Conservation (phyloP, 257 asterid genomes). For the Salvia rosmarinus region DNA sequence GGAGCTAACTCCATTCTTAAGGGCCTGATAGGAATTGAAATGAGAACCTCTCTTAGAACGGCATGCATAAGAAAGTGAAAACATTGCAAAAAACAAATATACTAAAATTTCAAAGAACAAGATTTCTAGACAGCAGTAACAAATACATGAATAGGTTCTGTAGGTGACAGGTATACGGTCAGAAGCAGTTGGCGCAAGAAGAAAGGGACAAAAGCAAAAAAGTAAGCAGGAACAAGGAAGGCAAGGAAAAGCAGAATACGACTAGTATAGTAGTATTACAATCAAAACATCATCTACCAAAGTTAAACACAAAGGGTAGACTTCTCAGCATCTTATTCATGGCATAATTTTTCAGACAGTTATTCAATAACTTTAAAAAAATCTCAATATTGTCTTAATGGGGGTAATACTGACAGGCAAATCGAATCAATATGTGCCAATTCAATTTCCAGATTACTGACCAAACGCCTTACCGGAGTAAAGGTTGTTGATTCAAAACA, state of each 20-base stretch:
- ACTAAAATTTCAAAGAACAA: neutral
- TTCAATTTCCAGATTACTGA: constrained; percentile 28
- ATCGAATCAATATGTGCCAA: constrained; percentile 10
- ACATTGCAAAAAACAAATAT: constrained; percentile 26
- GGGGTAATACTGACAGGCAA: constrained; percentile 1
- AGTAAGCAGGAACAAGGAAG: neutral
- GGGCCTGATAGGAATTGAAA: constrained; percentile 59
- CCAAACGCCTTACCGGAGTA: constrained; percentile 65
- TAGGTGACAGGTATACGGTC: constrained; percentile 1
- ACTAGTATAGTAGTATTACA: neutral
- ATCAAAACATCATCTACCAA: constrained; percentile 15
- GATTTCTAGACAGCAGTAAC: constrained; percentile 17
- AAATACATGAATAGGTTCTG: constrained; percentile 2
- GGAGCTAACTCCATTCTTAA: constrained; percentile 86
- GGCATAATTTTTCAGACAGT: neutral
- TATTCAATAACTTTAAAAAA: constrained; percentile 14
- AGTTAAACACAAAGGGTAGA: neutral
- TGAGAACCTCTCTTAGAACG: constrained; percentile 16
- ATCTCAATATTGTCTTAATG: constrained; percentile 6
- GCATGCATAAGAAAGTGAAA: constrained; percentile 24
- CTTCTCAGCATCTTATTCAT: neutral
- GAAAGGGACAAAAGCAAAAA: neutral
- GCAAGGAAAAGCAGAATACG: neutral
- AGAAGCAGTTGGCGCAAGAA: constrained; percentile 3
- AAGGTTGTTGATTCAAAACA: constrained; percentile 92